Evolutionary conservation across 2,329 filamentous ascomycete genomes (phyloP).

Genomic region (Xylaria sp.): DNA sequence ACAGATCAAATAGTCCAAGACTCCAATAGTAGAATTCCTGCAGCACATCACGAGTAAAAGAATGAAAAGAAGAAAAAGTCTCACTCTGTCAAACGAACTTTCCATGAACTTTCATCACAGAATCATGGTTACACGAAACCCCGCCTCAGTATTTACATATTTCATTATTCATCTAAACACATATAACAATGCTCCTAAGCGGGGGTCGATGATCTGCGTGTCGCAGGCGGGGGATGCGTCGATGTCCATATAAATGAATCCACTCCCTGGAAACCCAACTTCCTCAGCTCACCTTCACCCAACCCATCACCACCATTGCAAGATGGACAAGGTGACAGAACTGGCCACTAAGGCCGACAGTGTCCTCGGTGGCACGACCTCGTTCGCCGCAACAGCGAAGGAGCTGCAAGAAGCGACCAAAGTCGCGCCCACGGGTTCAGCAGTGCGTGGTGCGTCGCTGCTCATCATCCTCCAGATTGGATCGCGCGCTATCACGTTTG

Average conservation of each 20-base stretch:
- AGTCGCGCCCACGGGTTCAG: conserved; percentile 23
- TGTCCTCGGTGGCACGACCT: background rate
- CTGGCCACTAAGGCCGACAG: conserved; percentile 1
- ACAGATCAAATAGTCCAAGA: no score
- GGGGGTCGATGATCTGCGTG: no score
- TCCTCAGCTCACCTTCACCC: background rate
- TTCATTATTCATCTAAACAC: background rate
- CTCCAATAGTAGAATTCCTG: no score
- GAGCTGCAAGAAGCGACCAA: background rate
- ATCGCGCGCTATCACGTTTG: conserved; percentile 84
- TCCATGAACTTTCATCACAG: no score
- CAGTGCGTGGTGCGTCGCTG: conserved; percentile 69
- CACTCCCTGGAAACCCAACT: background rate
- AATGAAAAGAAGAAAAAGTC: no score
- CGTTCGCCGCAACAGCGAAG: background rate
- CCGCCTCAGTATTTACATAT: no score
- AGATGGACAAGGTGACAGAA: background rate
- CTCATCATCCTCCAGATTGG: conserved; percentile 82
- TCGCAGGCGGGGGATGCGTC: no score
- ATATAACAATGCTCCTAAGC: background rate
- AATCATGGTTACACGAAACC: background rate
- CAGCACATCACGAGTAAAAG: no score
- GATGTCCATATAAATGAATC: no score
- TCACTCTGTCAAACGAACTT: no score
- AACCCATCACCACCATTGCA: background rate